phyloP scores from a whole-genome alignment of 2,329 filamentous ascomycete genomes.

The Colletotrichum sp. region DNA sequence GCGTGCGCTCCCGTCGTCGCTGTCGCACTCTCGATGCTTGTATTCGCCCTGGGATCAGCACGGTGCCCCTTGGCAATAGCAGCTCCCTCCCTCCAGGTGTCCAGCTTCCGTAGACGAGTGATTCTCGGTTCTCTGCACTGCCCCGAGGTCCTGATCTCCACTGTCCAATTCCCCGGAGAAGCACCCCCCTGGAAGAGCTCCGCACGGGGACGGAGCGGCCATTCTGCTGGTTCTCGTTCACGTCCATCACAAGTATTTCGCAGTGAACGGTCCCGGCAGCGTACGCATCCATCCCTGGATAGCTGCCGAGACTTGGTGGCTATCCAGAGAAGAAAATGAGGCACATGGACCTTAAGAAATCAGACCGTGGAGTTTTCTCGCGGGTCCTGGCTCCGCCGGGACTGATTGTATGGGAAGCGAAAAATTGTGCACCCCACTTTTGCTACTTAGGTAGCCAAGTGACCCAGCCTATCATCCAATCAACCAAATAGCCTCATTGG shows the following conservation, averaged over 20 bases:
- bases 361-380: neutral
- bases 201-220: neutral
- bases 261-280: neutral
- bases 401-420: neutral
- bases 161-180: neutral
- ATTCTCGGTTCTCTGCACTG: neutral
- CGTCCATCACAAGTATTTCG: neutral
- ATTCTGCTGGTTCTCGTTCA: neutral
- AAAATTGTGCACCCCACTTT: neutral
- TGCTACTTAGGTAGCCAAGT: neutral
- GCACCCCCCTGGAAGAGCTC: neutral
- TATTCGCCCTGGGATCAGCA: neutral
- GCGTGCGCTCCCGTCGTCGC: neutral
- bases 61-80: neutral
- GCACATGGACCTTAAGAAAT: fast-evolving
- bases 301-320: fast-evolving
- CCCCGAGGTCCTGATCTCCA: neutral
- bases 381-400: neutral
- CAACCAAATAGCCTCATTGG: neutral
- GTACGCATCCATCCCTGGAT: fast-evolving
- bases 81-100: neutral
- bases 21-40: neutral
- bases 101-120: neutral
- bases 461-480: fast-evolving
- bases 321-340: neutral